Base-by-base conservation (phyloP, 192 early-diverging fungal species). In the Glomus cerebriforme region DNA sequence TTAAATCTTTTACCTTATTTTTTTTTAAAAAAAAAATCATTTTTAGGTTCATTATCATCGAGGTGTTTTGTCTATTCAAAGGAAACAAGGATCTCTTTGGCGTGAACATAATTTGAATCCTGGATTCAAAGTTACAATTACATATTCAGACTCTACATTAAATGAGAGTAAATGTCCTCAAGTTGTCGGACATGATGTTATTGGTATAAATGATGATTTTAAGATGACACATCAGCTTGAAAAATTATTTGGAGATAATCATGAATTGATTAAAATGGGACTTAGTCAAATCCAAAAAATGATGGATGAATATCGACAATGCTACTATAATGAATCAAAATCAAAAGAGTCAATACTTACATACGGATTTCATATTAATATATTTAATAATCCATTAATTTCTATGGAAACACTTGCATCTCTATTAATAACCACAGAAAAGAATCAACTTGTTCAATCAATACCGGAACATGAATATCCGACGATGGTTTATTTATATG, bases 201-300 rank as follows among this genome's bases (percentile, higher is more conserved):
- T 90, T 82, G 91, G 90, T 17, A 81, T 92, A 15, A 86, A 82
- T 19, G 27, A 78, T 9, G 79, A 81, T 13, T 92, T 89, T 78
- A 84, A 86, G 31, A 59, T 84, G 77, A 89, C 88, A 0, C 78
- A 84, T 60, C 86, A 87, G 26, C 70, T 92, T 64, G 80, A 85
- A 27, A 83, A 84, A 5, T 60, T 92, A 32, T 82, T 92, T 29
- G 82, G 81, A 7, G 89, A 90, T 76, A 92, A 92, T 75, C 81
- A 82, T 69, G 85, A 85, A 29, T 79, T 86, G 3, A 77, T 92
- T 12, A 85, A 87, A n/a, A 66, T 73, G 26, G 82, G 88, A 8
- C 63, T 88, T 19, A 77, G 69, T 24, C 54, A 71, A 27, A 72
- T 90, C 32, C 79, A 83, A 34, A 76, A 73, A 0, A 80, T 85